These are phyloP conservation scores for Thermomucor indicae-seudaticae DNA, from an alignment of 371 early-diverging fungal genomes.

Conservation along the genomic window DNA sequence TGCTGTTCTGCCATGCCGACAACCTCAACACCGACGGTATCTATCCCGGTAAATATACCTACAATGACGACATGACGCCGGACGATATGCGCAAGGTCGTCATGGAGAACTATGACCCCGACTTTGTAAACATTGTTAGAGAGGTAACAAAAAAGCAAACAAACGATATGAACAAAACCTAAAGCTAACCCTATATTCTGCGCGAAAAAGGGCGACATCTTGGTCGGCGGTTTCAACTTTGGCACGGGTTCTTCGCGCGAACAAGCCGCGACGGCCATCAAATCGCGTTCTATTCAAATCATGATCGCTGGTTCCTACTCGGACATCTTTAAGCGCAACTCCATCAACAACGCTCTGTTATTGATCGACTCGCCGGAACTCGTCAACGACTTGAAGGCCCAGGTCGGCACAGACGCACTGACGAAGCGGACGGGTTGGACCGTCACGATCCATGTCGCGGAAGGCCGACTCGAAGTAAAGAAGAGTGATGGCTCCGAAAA, in stretches of 20 bases:
- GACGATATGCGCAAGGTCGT: constrained; percentile 89
- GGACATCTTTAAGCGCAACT: constrained; percentile 96
- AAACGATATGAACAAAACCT: background rate
- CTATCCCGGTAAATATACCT: constrained; percentile 95
- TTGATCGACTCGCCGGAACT: constrained; percentile 85
- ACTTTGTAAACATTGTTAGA: constrained; percentile 66
- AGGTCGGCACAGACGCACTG: constrained; percentile 37
- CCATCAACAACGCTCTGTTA: constrained; percentile 92
- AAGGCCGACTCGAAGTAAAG: constrained; percentile 51
- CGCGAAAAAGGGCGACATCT: constrained; percentile 59
- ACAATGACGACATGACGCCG: constrained; percentile 86
- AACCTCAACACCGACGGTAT: constrained; percentile 97
- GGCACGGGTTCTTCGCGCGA: constrained; percentile 96
- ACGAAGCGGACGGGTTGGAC: constrained; percentile 76
- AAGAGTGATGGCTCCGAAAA: constrained; percentile 40
- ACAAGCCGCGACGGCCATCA: constrained; percentile 93
- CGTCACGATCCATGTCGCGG: constrained; percentile 51
- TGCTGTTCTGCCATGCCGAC: constrained; percentile 84
- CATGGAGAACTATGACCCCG: constrained; percentile 96
- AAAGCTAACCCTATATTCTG: background rate
- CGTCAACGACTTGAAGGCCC: constrained; percentile 61
- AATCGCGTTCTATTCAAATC: constrained; percentile 78
- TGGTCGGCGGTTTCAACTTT: constrained; percentile 93
- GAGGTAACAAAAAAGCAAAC: constrained; percentile 19
- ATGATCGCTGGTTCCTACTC: constrained; percentile 89